These are phyloP conservation scores for Calophaca sinica DNA, from an alignment of 306 rosid species.

Conservation along the genomic window DNA sequence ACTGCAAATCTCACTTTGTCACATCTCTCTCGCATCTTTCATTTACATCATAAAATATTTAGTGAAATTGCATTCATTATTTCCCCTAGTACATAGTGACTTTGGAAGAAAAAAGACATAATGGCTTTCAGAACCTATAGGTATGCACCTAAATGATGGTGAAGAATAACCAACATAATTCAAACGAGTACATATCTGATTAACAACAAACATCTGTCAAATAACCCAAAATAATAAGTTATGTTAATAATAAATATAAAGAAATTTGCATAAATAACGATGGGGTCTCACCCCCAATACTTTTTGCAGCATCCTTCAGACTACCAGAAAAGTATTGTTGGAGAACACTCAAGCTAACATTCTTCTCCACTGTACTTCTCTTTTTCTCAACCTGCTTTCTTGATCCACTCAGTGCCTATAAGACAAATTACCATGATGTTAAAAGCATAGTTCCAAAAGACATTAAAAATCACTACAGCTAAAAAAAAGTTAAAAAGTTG, in stretches of 20 bases:
- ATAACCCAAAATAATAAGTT: conserved; percentile 39
- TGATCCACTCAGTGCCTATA: conserved; percentile 62
- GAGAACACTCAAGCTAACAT: conserved; percentile 89
- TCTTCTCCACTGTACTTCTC: conserved; percentile 77
- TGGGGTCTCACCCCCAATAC: conserved; percentile 81
- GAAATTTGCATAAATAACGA: conserved; percentile 22
- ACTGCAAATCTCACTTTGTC: conserved; percentile 14
- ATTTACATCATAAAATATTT: background rate
- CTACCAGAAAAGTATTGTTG: conserved; percentile 96
- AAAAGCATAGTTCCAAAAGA: conserved; percentile 38
- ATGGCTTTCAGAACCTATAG: background rate
- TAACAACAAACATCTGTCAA: conserved; percentile 15
- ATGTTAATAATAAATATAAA: conserved; percentile 6
- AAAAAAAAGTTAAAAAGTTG: conserved; percentile 28
- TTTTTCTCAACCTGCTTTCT: conserved; percentile 79
- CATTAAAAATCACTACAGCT: conserved; percentile 19
- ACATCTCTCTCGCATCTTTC: conserved; percentile 2
- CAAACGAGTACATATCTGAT: conserved; percentile 13
- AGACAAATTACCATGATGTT: conserved; percentile 36
- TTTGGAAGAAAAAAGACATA: background rate
- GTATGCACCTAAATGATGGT: conserved; percentile 19
- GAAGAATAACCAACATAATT: conserved; percentile 36
- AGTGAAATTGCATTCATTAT: conserved; percentile 10
- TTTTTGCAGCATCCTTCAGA: conserved; percentile 96
- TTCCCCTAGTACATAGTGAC: conserved; percentile 16